Evolutionary conservation across 2,329 filamentous ascomycete species (phyloP).

Genomic region (Cercospora sp.): DNA sequence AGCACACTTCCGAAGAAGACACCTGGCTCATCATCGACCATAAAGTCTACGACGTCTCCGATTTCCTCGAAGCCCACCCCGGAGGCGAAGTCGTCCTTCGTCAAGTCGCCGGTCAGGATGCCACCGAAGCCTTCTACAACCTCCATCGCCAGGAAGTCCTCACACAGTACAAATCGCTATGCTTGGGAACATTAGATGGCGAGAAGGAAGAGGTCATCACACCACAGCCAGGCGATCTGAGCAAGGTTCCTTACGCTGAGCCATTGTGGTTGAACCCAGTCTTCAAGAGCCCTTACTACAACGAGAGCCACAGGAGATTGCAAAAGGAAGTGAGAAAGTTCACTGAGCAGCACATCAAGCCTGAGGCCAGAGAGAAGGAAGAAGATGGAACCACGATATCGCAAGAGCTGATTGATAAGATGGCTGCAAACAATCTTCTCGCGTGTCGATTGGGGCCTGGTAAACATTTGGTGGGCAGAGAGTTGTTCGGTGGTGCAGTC

Average conservation of each 20-base stretch:
- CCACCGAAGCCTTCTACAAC: conserved; percentile 84
- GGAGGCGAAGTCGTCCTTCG: conserved; percentile 76
- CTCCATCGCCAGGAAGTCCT: conserved; percentile 89
- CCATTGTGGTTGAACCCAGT: conserved; percentile 76
- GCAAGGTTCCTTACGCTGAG: conserved; percentile 78
- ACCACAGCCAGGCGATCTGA: conserved; percentile 69
- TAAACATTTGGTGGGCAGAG: conserved; percentile 72
- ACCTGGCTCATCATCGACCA: conserved; percentile 84
- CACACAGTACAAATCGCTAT: conserved; percentile 71
- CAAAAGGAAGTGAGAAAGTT: conserved; percentile 72
- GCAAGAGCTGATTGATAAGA: conserved; percentile 71
- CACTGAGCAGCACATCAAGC: conserved; percentile 67
- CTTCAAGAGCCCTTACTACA: conserved; percentile 80
- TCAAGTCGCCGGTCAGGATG: conserved; percentile 79
- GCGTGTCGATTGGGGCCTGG: conserved; percentile 84
- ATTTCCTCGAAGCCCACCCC: conserved; percentile 83
- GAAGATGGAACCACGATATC: conserved; percentile 68
- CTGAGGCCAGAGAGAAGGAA: conserved; percentile 76
- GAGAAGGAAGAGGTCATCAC: conserved; percentile 74
- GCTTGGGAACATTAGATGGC: conserved; percentile 71
- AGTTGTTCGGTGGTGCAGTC: conserved; percentile 67
- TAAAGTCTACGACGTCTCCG: conserved; percentile 81
- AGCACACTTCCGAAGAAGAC: conserved; percentile 73
- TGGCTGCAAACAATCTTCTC: conserved; percentile 71
- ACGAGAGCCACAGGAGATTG: conserved; percentile 68